phyloP scores from a whole-genome alignment of 2,329 filamentous ascomycete genomes.

The Colletotrichum tropicicola region DNA sequence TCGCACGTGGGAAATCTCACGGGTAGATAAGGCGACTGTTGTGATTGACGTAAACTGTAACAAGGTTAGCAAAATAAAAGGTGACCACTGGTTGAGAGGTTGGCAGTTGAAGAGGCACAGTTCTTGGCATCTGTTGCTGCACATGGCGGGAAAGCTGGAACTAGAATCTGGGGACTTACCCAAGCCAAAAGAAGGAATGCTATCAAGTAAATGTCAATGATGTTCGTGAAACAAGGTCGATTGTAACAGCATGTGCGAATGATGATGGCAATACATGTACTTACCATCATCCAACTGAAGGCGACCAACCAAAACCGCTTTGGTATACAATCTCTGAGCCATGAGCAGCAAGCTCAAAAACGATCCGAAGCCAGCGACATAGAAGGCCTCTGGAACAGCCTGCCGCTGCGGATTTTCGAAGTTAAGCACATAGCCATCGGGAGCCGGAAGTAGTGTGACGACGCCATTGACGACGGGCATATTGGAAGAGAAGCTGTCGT shows the following conservation, averaged over 20 bases:
- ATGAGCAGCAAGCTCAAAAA: constrained; percentile 39
- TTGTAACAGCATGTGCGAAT: no score
- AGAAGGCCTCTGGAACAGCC: constrained; percentile 33
- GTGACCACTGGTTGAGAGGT: neutral
- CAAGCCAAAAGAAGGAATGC: neutral
- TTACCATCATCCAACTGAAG: constrained; percentile 32
- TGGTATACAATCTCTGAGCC: constrained; percentile 39
- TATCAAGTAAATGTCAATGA: no score
- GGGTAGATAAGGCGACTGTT: constrained; percentile 7
- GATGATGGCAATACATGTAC: no score
- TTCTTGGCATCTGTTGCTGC: no score
- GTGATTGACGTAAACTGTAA: constrained; percentile 15
- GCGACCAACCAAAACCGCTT: constrained; percentile 23
- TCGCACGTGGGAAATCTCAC: neutral
- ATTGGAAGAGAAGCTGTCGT: neutral
- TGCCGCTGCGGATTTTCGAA: constrained; percentile 41
- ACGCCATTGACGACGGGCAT: constrained; percentile 36
- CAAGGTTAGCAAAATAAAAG: neutral
- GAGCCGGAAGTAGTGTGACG: constrained; percentile 35
- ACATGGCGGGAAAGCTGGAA: no score
- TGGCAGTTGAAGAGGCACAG: neutral
- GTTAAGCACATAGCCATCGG: constrained; percentile 43
- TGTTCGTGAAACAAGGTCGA: no score
- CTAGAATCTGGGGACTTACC: no score
- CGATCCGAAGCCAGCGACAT: constrained; percentile 35